Evolutionary conservation across 208 protist genomes (phyloP).

Genomic region (Jaenimonas drosophilae): DNA sequence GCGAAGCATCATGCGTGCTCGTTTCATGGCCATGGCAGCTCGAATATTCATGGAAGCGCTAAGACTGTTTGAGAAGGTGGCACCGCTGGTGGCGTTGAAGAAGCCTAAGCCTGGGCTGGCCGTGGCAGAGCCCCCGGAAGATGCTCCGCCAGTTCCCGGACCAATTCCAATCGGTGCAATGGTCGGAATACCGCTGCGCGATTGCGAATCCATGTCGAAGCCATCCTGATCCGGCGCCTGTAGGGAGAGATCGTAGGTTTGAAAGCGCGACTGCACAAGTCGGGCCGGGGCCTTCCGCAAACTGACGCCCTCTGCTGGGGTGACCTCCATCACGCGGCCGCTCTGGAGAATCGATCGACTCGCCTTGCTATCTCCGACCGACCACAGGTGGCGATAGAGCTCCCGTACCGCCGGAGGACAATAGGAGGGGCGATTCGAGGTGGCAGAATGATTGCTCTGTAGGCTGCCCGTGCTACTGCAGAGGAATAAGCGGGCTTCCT

Average conservation of each 20-base stretch:
- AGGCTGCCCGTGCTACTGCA: conserved; percentile 3
- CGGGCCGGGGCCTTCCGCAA: conserved; percentile 55
- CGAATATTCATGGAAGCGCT: conserved; percentile 50
- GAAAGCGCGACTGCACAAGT: conserved; percentile 37
- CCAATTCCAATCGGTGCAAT: conserved; percentile 14
- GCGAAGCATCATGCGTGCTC: conserved; percentile 40
- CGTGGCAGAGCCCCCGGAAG: not conserved
- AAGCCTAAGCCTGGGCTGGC: conserved; percentile 1
- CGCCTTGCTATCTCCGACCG: not conserved
- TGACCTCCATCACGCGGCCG: conserved; percentile 39
- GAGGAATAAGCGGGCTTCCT: conserved; percentile 51
- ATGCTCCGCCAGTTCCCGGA: conserved; percentile 18
- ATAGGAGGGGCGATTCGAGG: not conserved
- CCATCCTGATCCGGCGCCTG: not conserved
- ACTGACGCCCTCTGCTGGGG: conserved; percentile 34
- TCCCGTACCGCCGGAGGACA: conserved; percentile 8
- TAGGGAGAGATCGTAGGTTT: conserved; percentile 55
- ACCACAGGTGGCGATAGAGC: conserved; percentile 33
- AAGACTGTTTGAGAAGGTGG: conserved; percentile 31
- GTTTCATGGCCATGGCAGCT: conserved; percentile 43
- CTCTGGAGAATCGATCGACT: conserved; percentile 6
- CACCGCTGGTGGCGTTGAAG: conserved; percentile 7
- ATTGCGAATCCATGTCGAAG: not conserved
- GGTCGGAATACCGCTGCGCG: not conserved
- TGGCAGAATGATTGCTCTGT: not conserved